Conservation (phyloP, 148 eudicot genomes). For the Polygonum maritimum region DNA sequence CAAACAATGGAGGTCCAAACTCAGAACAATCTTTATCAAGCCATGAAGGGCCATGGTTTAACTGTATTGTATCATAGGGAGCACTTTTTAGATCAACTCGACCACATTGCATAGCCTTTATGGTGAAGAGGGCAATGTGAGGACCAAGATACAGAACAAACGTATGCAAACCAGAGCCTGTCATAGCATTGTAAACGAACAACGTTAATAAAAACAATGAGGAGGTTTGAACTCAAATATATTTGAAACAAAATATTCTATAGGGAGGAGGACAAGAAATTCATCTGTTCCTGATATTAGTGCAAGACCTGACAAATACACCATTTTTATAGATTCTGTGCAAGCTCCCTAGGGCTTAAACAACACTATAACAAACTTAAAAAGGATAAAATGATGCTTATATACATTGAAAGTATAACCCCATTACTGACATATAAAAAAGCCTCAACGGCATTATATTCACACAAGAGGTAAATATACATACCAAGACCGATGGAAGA, state of each 20-base stretch:
- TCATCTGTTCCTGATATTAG: neutral
- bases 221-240: neutral
- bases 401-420: neutral
- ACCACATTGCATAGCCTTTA: constrained; percentile 94
- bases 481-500: constrained; percentile 98
- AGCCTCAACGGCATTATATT: neutral
- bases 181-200: neutral
- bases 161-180: constrained; percentile 98
- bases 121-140: constrained; percentile 87
- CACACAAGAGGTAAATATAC: constrained; percentile 11
- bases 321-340: neutral
- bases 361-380: neutral
- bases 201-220: neutral
- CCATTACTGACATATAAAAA: neutral
- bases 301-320: neutral
- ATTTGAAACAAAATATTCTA: neutral
- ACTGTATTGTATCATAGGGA: constrained; percentile 91
- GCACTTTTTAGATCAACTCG: constrained; percentile 94
- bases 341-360: neutral
- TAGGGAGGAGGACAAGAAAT: neutral
- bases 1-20: constrained; percentile 67
- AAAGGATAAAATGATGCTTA: neutral
- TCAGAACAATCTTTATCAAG: constrained; percentile 83
- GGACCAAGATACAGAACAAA: constrained; percentile 97
- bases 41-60: constrained; percentile 85